Evolutionary conservation across 2,329 filamentous ascomycete species (phyloP).

Genomic region (Bipolaris sorokiniana): DNA sequence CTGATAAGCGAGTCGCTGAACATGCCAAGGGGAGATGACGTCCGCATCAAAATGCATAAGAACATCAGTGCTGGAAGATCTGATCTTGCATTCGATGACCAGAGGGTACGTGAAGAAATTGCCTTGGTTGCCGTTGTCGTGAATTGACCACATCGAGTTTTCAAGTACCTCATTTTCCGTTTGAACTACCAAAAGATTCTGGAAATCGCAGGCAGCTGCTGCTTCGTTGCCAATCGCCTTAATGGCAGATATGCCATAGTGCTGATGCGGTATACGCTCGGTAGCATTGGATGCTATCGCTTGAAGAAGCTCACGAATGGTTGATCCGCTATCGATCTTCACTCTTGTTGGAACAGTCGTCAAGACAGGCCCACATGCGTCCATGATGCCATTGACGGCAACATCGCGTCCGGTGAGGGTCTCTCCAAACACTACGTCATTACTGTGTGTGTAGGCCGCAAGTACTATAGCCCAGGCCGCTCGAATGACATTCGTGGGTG

Average conservation of each 20-base stretch:
- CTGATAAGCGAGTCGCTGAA: conserved; percentile 39
- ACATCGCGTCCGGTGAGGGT: conserved; percentile 47
- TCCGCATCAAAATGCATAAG: conserved; percentile 37
- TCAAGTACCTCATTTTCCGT: conserved; percentile 32
- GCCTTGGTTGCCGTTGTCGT: conserved; percentile 35
- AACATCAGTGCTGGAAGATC: conserved; percentile 27
- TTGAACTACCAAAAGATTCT: conserved; percentile 63
- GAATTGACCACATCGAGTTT: conserved; percentile 37
- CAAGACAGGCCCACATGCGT: conserved; percentile 48
- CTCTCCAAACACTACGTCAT: conserved; percentile 34
- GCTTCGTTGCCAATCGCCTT: conserved; percentile 57
- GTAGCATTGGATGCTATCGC: conserved; percentile 27
- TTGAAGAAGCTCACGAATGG: conserved; percentile 34
- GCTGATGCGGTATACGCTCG: conserved; percentile 46
- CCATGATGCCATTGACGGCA: conserved; percentile 40
- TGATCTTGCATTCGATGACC: conserved; percentile 40
- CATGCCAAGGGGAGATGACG: conserved; percentile 36
- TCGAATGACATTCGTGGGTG: conserved; percentile 29
- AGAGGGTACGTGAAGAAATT: conserved; percentile 46
- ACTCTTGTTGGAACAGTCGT: conserved; percentile 50
- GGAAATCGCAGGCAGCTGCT: conserved; percentile 62
- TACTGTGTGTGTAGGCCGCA: conserved; percentile 23
- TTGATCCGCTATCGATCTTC: conserved; percentile 31
- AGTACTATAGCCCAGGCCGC: conserved; percentile 38
- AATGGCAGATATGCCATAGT: conserved; percentile 49